These are phyloP conservation scores for Blastobotrys americana DNA, from an alignment of 805 yeast species.

Conservation along the genomic window DNA sequence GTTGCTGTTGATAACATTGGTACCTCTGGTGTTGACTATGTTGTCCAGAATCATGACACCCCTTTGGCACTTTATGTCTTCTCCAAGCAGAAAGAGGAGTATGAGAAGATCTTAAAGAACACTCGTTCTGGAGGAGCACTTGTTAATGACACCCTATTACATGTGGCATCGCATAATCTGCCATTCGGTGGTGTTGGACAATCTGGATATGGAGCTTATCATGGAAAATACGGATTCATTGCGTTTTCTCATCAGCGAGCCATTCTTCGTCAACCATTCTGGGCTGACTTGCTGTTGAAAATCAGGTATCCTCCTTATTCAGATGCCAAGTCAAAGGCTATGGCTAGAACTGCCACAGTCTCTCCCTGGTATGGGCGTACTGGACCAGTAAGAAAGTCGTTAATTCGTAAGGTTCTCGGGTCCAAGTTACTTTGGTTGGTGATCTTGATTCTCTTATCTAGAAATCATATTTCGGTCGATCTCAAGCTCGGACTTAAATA, in stretches of 20 bases:
- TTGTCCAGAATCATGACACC: slow-evolving; percentile 50
- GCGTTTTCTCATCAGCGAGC: slow-evolving; percentile 76
- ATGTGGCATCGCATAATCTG: slow-evolving; percentile 55
- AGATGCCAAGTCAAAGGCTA: slow-evolving; percentile 26
- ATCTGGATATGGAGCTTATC: slow-evolving; percentile 80
- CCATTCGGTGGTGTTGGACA: slow-evolving; percentile 92
- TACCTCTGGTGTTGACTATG: slow-evolving; percentile 26
- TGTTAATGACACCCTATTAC: slow-evolving; percentile 66
- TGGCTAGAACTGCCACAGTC: slow-evolving; percentile 2
- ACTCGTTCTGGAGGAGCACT: slow-evolving; percentile 68
- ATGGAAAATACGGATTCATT: slow-evolving; percentile 61
- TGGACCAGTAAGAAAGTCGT: slow-evolving; percentile 19
- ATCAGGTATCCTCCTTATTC: slow-evolving; percentile 62
- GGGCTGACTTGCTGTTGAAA: slow-evolving; percentile 52
- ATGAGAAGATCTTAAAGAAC: slow-evolving; percentile 40
- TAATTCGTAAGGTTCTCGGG: slow-evolving; percentile 16
- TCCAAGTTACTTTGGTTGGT: slow-evolving; percentile 12
- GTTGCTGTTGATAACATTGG: slow-evolving; percentile 40
- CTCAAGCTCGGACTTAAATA: background rate
- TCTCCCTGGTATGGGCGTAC: slow-evolving; percentile 17
- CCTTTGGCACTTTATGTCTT: slow-evolving; percentile 79
- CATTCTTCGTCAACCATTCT: slow-evolving; percentile 53
- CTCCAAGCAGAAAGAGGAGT: slow-evolving; percentile 41
- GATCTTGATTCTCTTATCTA: slow-evolving; percentile 5
- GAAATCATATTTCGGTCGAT: background rate